phyloP scores from a whole-genome alignment of 805 yeast genomes.

The Tetrapisispora taiwanensis region DNA sequence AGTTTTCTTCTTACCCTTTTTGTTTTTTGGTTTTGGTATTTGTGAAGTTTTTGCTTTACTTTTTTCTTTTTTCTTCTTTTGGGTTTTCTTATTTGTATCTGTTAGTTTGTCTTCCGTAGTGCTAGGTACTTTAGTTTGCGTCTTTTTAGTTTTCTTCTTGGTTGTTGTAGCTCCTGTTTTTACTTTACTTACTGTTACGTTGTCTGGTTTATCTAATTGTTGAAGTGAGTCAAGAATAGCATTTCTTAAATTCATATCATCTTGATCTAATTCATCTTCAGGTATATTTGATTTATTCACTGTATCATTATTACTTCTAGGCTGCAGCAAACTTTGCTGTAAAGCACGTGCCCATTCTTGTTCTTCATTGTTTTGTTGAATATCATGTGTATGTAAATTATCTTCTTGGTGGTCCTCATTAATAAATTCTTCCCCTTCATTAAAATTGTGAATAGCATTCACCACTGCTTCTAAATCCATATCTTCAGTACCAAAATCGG shows the following conservation, averaged over 20 bases:
- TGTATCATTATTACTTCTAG: slow-evolving; percentile 5
- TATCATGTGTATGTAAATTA: not conserved
- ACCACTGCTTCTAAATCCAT: slow-evolving; percentile 32
- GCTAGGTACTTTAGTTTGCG: slow-evolving; percentile 8
- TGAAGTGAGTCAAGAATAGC: slow-evolving; percentile 27
- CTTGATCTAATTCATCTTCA: slow-evolving; percentile 22
- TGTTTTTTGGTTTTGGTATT: slow-evolving; percentile 2
- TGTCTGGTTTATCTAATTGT: slow-evolving; percentile 9
- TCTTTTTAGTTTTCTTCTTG: slow-evolving; percentile 1
- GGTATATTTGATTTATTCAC: slow-evolving; percentile 2
- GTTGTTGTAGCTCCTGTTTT: slow-evolving; percentile 1
- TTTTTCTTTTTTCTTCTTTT: slow-evolving; percentile 12
- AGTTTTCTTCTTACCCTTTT: slow-evolving; percentile 7
- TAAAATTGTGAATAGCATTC: slow-evolving; percentile 28
- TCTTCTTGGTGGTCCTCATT: too few species aligned
- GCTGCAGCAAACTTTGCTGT: slow-evolving; percentile 21
- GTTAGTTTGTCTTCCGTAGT: slow-evolving; percentile 8
- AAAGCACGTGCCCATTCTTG: slow-evolving; percentile 26
- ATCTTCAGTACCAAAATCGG: slow-evolving; percentile 20
- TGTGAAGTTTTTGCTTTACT: slow-evolving; percentile 6
- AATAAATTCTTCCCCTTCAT: slow-evolving; percentile 1
- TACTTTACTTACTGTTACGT: not conserved
- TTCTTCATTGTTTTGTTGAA: slow-evolving; percentile 5
- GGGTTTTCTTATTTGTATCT: slow-evolving; percentile 13
- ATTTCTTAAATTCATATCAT: slow-evolving; percentile 26